Base-by-base conservation (phyloP, 768 basidiomycete species). In the Hypholoma fasciculare region DNA sequence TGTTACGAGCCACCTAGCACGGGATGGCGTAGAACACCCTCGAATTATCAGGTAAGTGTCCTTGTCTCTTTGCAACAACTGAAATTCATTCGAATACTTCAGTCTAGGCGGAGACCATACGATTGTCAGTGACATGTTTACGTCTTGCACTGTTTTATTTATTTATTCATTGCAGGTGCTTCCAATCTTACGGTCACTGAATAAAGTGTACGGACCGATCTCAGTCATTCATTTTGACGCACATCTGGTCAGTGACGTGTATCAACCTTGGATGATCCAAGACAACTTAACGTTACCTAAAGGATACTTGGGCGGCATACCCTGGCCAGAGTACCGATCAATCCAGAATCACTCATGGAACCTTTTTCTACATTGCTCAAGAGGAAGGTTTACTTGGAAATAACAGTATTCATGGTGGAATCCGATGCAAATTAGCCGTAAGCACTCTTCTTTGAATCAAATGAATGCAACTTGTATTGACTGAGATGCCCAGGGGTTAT, bases 31-130 rank as follows among this genome's bases (percentile, higher is more conserved):
- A 46, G 80, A 82, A 55, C 89, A 90, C 67, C 94, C 94, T 0
- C 80, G 88, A 39, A 86, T 96, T 46, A 71, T 95, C 59, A 90
- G 88, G 71, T 77, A 53, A 55, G 66, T 54, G 46, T 40, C 19
- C 11, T n/a, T 49, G 39, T 39, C 30, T 34, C 30, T 56, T 16
- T 50, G 40, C 52, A 23, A 49, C 13, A 4, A 37, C 8, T 30
- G 13, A 6, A 54, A n/a, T 56, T 20, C 14, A n/a, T 57, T 27
- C 30, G 52, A 19, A 34, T 59, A 16, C 38, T 39, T 0, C 56
- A 88, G 88, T 72, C 76, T 92, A 27, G 94, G 94, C 23, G 94
- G 94, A 6, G 94, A 95, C 66, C 94, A 95, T 70, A 92, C 92
- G 13, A 90, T 94, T 61, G 92, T 88, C 47, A 60, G 74, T 63